phyloP scores from a whole-genome alignment of 352 stramenopile genomes.

The Pythium folliculosum region DNA sequence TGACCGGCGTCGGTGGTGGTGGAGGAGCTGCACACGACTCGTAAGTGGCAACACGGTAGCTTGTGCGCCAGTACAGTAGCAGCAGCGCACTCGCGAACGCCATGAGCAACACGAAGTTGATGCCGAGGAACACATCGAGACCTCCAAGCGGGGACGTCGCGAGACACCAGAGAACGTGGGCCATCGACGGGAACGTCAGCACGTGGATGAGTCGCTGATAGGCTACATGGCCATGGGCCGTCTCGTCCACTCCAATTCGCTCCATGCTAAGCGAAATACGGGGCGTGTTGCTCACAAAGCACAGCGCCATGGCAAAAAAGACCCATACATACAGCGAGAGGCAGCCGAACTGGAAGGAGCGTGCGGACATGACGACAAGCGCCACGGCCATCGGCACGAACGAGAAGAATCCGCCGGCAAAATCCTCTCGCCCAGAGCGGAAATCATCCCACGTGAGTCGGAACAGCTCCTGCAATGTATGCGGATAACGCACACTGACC shows the following conservation, averaged over 20 bases:
- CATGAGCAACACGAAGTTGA: slow-evolving; percentile 39
- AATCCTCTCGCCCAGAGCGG: slow-evolving; percentile 29
- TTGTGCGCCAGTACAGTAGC: slow-evolving; percentile 46
- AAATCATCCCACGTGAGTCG: slow-evolving; percentile 41
- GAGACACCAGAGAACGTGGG: slow-evolving; percentile 41
- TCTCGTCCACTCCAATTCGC: slow-evolving; percentile 34
- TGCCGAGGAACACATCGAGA: slow-evolving; percentile 27
- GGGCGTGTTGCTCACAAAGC: slow-evolving; percentile 48
- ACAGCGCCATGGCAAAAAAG: slow-evolving; percentile 36
- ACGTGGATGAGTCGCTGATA: slow-evolving; percentile 52
- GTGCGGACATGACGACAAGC: slow-evolving; percentile 35
- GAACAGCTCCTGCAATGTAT: slow-evolving; percentile 33
- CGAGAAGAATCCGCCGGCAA: slow-evolving; percentile 46
- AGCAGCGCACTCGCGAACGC: slow-evolving; percentile 26
- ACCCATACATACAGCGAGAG: slow-evolving; percentile 43
- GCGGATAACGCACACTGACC: slow-evolving; percentile 27
- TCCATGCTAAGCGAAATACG: slow-evolving; percentile 41
- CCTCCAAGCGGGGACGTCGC: slow-evolving; percentile 20
- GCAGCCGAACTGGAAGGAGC: slow-evolving; percentile 39
- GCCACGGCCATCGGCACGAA: slow-evolving; percentile 42
- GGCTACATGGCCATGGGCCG: slow-evolving; percentile 33
- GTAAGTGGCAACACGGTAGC: slow-evolving; percentile 37
- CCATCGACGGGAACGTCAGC: slow-evolving; percentile 42
- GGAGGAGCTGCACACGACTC: slow-evolving; percentile 7
- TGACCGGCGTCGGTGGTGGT: not conserved